Evolutionary conservation across 1,139 yeast genomes (phyloP).

Genomic region (Suhomyces chickasaworum): DNA sequence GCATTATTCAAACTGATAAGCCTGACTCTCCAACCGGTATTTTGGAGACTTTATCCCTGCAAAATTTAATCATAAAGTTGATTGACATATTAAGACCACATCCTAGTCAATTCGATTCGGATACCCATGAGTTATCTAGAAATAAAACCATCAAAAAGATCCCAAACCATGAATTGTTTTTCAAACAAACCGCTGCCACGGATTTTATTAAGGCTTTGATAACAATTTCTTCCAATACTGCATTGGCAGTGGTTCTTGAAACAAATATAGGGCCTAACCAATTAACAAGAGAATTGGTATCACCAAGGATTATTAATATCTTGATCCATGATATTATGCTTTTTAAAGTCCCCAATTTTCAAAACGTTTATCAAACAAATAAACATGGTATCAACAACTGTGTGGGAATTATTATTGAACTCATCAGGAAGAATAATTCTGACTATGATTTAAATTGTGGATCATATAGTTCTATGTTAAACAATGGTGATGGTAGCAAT

Average conservation of each 20-base stretch:
- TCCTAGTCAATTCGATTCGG: conserved; percentile 33
- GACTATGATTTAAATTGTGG: conserved; percentile 53
- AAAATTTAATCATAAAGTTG: conserved; percentile 53
- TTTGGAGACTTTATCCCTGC: conserved; percentile 53
- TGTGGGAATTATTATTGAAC: conserved; percentile 50
- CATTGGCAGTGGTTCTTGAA: conserved; percentile 48
- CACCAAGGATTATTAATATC: conserved; percentile 35
- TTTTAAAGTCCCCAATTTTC: conserved; percentile 24
- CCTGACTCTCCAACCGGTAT: conserved; percentile 67
- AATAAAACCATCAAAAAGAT: conserved; percentile 18
- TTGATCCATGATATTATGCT: conserved; percentile 49
- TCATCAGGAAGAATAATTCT: conserved; percentile 49
- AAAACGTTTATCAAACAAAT: conserved; percentile 27
- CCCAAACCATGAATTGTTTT: conserved; percentile 42
- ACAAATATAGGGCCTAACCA: conserved; percentile 53
- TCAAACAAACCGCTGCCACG: conserved; percentile 90
- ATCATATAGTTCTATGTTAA: conserved; percentile 37
- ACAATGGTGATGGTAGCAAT: conserved; percentile 33
- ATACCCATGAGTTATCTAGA: conserved; percentile 3
- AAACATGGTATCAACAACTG: conserved; percentile 52
- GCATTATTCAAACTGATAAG: conserved; percentile 66
- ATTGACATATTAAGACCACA: conserved; percentile 53
- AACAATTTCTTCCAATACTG: conserved; percentile 79
- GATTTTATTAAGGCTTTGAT: conserved; percentile 93
- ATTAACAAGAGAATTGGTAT: conserved; percentile 48